phyloP scores from a whole-genome alignment of 441 rosid species.

The Euphorbia neoarborescens region DNA sequence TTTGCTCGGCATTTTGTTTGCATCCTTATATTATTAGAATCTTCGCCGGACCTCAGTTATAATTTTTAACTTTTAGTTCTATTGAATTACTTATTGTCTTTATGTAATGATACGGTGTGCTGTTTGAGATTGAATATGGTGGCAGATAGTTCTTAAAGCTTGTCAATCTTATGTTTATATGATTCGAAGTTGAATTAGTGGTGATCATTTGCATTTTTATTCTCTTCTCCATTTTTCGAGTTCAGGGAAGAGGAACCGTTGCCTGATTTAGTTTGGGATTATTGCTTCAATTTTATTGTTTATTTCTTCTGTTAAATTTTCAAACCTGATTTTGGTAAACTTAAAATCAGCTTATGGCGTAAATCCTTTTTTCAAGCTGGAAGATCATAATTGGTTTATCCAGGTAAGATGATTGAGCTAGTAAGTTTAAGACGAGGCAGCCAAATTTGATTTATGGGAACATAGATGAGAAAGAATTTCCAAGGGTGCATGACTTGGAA shows the following conservation, averaged over 20 bases:
- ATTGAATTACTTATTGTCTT: not conserved
- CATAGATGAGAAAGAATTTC: slow-evolving; percentile 49
- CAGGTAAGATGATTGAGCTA: not conserved
- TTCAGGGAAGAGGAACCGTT: not conserved
- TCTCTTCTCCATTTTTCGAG: not conserved
- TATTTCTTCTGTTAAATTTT: not conserved
- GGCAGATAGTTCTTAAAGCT: not conserved
- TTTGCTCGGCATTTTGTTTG: not conserved
- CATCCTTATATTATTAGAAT: not conserved
- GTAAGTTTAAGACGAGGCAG: not conserved
- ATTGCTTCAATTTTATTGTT: not conserved
- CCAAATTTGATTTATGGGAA: slow-evolving; percentile 8
- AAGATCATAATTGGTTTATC: not conserved
- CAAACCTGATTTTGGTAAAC: not conserved
- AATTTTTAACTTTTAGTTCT: not conserved
- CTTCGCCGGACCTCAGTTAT: not conserved
- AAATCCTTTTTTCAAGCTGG: not conserved
- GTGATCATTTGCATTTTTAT: not conserved
- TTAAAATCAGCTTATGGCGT: not conserved
- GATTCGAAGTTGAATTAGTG: not conserved
- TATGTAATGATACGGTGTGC: not conserved
- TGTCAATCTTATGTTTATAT: not conserved
- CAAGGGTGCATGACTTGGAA: slow-evolving; percentile 52
- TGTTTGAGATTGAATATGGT: not conserved
- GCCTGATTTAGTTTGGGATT: not conserved